Evolutionary conservation across 306 rosid species (phyloP), one percentile per base, ranked within the genome.

Genomic region (Trifolium dubium): DNA sequence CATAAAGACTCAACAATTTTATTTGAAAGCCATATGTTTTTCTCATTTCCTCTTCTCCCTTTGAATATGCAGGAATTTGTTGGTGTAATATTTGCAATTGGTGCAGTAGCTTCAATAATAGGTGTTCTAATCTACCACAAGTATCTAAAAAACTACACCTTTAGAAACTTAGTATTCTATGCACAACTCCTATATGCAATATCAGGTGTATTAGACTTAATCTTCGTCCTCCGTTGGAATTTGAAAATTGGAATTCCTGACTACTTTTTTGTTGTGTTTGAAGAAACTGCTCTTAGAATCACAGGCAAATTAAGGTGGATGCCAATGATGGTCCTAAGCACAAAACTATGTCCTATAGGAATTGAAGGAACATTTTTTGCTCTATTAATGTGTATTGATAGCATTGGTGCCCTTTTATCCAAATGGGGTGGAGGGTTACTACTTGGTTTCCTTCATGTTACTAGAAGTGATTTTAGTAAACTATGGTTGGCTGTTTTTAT

Each of bases 301-400:
- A 70, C 86, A 19, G 7, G 81, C 61, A 84, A 82, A 63, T 72
- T 88, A 51, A 82, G 88, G 43, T 89, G 96, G 96, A 89, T 84
- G 90, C 92, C 89, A 0, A 85, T 92, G 96, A 75, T 92, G 63
- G 92, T 92, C 2, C 47, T 89, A 37, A 89, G 92, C 81, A 82
- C 90, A 19, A 85, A 85, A 68, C 82, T 92, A 2, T 89, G 98
- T 71, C 91, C 90, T 15, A 3, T 77, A 0, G 97, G 97, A 44
- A 92, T 92, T 29, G 97, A 89, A 74, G 97, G 97, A 51, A 87
- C 96, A 0, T 92, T 89, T 76, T 92, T 92, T 10, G 97, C 97
- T 1, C 74, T 89, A 8, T 61, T 92, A 23, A 88, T 88, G 87
- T 81, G 88, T 83, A 88, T 92, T 35, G 97, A 92, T 56, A 92